Base-by-base conservation (phyloP, 2,329 filamentous ascomycete genomes). In the Decorospora gaudefroyi region DNA sequence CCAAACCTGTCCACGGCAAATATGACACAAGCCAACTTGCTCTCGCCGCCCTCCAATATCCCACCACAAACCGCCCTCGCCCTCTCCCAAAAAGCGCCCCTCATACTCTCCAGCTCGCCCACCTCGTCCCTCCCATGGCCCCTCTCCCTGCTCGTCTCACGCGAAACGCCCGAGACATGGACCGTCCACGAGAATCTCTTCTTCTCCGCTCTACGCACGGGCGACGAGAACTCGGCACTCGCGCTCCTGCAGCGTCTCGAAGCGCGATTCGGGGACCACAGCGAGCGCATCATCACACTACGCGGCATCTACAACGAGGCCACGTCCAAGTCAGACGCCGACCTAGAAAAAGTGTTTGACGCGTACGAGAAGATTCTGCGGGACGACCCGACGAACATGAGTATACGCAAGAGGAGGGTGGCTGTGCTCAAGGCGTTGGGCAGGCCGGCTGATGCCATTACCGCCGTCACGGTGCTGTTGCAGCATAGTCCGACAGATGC, bases 401-500 rank as follows among this genome's bases (percentile, higher is more conserved):
- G 91, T 67, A 72, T 99, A 49, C 78, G 86, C 29, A 99, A 99
- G 75, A 81, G 93, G 51, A 83, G 88, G 31, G 82, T 92, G 47
- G 87, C 90, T 4, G 78, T 97, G 23, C 75, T 97, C 46, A 83
- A 84, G 57, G 87, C 86, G 18, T 78, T 95, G 69, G 84, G 83
- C 19, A 84, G 83, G 60, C 75, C 76, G 1, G 62, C 80, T 1
- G 90, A 96, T 52, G 88, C 93, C 1, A 87, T 91, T 30, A 74
- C 82, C 21, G 84, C 86, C 18, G 73, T 97, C 45, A 83, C 85
- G 50, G 79, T 84, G 43, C 78, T 97, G 18, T 75, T 99, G 32
- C 87, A 95, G 64, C 84, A 86, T 49, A 87, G 85, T 40, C 91
- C 93, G 2, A 96, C 88, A 1, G 93, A 99, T 73, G 85, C 86